These are phyloP conservation scores for Plectranthus barbatus DNA, from an alignment of 257 asterid species.

Conservation along the genomic window DNA sequence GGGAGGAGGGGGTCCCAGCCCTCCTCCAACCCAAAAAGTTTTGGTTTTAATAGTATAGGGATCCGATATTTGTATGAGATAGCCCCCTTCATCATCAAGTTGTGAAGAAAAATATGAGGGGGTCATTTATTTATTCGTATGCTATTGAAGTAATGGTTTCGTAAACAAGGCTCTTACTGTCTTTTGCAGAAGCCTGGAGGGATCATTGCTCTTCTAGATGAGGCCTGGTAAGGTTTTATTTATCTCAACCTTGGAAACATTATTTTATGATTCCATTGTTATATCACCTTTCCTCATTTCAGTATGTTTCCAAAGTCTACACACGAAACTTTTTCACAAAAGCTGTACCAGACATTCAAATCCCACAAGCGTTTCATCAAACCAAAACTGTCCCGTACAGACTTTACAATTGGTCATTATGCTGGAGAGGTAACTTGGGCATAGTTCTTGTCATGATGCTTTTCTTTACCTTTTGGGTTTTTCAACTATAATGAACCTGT, in stretches of 20 bases:
- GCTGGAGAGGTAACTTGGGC: slow-evolving; percentile 88
- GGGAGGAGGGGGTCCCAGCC: too few species aligned
- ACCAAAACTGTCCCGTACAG: slow-evolving; percentile 91
- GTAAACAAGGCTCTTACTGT: neutral
- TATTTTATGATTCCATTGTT: slow-evolving; percentile 2
- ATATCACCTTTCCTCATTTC: slow-evolving; percentile 25
- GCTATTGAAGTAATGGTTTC: slow-evolving; percentile 18
- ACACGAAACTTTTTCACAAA: slow-evolving; percentile 84
- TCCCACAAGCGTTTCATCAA: slow-evolving; percentile 82
- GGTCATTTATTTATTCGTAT: neutral
- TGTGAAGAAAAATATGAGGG: too few species aligned
- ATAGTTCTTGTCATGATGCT: slow-evolving; percentile 1
- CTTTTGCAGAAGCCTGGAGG: slow-evolving; percentile 97
- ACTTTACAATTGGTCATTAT: slow-evolving; percentile 86
- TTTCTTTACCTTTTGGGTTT: slow-evolving; percentile 8
- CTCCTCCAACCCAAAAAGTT: too few species aligned
- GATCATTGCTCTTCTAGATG: slow-evolving; percentile 91
- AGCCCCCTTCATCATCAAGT: too few species aligned
- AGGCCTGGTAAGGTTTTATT: slow-evolving; percentile 66
- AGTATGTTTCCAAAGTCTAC: slow-evolving; percentile 99
- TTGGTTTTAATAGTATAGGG: too few species aligned
- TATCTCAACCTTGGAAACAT: neutral
- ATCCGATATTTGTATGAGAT: too few species aligned
- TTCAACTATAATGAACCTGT: slow-evolving; percentile 11
- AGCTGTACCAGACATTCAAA: slow-evolving; percentile 93